phyloP scores from a whole-genome alignment of 2,329 filamentous ascomycete genomes.

The Cladosporium sp. region DNA sequence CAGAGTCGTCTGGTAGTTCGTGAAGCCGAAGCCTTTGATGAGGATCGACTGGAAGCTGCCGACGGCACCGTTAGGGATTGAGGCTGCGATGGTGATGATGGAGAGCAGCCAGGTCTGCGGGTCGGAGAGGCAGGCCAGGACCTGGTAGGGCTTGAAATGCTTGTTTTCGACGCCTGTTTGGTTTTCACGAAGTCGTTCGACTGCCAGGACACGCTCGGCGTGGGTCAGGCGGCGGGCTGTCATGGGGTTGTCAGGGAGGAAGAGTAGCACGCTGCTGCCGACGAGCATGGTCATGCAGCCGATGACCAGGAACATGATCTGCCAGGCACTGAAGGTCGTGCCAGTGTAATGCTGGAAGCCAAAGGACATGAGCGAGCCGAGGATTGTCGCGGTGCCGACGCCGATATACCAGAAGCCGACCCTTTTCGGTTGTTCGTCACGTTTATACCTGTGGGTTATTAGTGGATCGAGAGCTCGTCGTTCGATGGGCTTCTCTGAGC shows the following conservation, averaged over 20 bases:
- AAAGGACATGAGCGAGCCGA: slow-evolving; percentile 35
- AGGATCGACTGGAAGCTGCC: slow-evolving; percentile 55
- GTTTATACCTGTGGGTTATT: slow-evolving; percentile 8
- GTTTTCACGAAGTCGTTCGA: slow-evolving; percentile 46
- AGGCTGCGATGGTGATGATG: slow-evolving; percentile 39
- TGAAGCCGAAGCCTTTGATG: slow-evolving; percentile 52
- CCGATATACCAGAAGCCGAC: slow-evolving; percentile 15
- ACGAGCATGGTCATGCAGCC: slow-evolving; percentile 44
- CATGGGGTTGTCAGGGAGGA: slow-evolving; percentile 60
- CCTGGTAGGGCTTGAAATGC: slow-evolving; percentile 48
- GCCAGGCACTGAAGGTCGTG: slow-evolving; percentile 8
- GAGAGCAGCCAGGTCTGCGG: slow-evolving; percentile 57
- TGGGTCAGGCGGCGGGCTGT: slow-evolving; percentile 51
- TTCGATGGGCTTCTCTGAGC: too few species aligned
- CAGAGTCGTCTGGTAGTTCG: slow-evolving; percentile 50
- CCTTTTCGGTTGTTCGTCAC: slow-evolving; percentile 14
- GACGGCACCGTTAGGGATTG: slow-evolving; percentile 53
- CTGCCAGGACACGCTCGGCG: slow-evolving; percentile 51
- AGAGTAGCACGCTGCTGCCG: slow-evolving; percentile 46
- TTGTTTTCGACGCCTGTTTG: slow-evolving; percentile 36
- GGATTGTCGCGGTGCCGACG: slow-evolving; percentile 11
- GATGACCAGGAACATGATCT: slow-evolving; percentile 26
- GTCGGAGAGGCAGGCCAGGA: slow-evolving; percentile 50
- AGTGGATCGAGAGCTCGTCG: too few species aligned
- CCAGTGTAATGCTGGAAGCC: slow-evolving; percentile 29